Base-by-base conservation (phyloP, 352 stramenopile genomes). In the Achlya hypogyna region DNA sequence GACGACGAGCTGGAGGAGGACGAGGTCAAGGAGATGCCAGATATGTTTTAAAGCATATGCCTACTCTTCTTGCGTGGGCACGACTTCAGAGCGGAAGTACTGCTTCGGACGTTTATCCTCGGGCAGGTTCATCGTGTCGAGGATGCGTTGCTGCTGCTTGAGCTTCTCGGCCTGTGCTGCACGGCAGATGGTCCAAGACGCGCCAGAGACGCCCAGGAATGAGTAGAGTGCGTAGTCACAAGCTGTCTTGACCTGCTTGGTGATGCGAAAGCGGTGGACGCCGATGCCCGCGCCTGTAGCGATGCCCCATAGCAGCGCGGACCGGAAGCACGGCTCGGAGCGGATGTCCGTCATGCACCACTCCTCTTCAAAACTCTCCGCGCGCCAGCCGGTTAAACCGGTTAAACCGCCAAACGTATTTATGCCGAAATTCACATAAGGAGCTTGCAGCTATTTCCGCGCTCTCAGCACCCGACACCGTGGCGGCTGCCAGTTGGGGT, bases 271-370 rank as follows among this genome's bases (percentile, higher is more conserved):
- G 49, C 82, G 80, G 59, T 92, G 85, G 2, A 69, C 71, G 16
- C 85, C 85, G 8, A 94, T 78, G 20, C 87, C 56, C 2, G 72
- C 49, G 5, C 81, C 83, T 12, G 82, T 78, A 23, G 69, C 68
- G 53, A 94, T 90, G 47, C 85, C 85, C 85, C 83, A 92, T 69
- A 94, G 77, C 51, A 94, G 67, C 4, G 76, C 81, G 25, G 79
- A 80, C 64, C 85, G 85, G 66, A 91, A 86, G 70, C 85, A 94
- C 65, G 85, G 83, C 71, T 67, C 60, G 5, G 40, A 40, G 5
- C 38, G 51, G 34, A 67, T 67, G 60, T 67, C 60, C n/a, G 51
- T 59, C 51, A 60, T 60, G n/a, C n/a, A n/a, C n/a, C n/a, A n/a
- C n/a, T n/a, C n/a, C n/a, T n/a, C n/a, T n/a, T n/a, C n/a, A n/a